Conservation (phyloP, 2,329 filamentous ascomycete genomes). For the Dothideomycetes sp. region DNA sequence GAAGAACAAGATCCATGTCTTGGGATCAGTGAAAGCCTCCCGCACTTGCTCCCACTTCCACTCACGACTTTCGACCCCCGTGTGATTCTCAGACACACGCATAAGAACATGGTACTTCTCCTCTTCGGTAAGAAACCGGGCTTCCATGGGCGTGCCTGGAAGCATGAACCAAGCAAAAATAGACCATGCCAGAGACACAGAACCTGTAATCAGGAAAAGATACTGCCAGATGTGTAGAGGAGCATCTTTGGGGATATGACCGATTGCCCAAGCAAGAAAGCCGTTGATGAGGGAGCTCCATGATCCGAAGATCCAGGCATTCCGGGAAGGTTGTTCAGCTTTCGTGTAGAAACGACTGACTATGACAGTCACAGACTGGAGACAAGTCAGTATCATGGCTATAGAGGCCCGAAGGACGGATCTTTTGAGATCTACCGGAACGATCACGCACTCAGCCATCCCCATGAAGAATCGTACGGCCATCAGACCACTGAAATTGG, state of each 20-base stretch:
- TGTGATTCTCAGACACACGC: conserved; percentile 32
- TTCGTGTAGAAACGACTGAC: neutral
- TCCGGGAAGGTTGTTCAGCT: neutral
- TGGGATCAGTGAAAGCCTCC: conserved; percentile 46
- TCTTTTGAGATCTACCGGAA: neutral
- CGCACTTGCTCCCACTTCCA: conserved; percentile 43
- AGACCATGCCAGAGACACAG: neutral
- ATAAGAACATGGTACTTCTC: conserved; percentile 51
- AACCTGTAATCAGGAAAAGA: neutral
- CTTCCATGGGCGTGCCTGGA: conserved; percentile 53
- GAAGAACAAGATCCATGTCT: conserved; percentile 48
- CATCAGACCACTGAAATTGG: neutral
- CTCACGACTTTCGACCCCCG: conserved; percentile 28
- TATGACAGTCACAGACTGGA: neutral
- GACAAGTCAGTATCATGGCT: no score
- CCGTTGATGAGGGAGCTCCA: neutral
- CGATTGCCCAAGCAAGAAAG: neutral
- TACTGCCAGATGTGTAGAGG: neutral
- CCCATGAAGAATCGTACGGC: neutral
- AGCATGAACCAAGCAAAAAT: conserved; percentile 32
- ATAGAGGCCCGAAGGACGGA: no score
- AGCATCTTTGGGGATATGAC: neutral
- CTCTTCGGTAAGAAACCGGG: conserved; percentile 44
- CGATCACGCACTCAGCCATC: neutral
- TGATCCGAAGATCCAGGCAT: neutral